Evolutionary conservation across 768 basidiomycete genomes (phyloP).

Genomic region (Termitomyces sp.): DNA sequence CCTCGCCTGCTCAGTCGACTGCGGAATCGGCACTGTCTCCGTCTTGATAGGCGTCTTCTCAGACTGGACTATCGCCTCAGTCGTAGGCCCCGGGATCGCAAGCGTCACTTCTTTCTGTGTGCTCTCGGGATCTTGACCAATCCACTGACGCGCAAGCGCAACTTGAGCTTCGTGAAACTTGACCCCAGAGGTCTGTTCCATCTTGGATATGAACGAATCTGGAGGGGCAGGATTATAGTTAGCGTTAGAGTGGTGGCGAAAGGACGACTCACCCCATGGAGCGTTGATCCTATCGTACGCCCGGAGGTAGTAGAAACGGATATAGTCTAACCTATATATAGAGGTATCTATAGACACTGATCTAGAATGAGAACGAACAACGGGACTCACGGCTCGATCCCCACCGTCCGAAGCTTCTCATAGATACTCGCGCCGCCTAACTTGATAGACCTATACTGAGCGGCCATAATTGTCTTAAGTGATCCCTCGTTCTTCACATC

Average conservation of each 20-base stretch:
- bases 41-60: slow-evolving; percentile 47
- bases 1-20: slow-evolving; percentile 50
- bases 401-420: slow-evolving; percentile 70
- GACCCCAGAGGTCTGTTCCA: slow-evolving; percentile 72
- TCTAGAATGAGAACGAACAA: neutral
- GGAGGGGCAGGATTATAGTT: neutral
- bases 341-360: neutral
- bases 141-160: slow-evolving; percentile 74
- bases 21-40: slow-evolving; percentile 64
- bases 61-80: slow-evolving; percentile 40
- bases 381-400: slow-evolving; percentile 66
- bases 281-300: slow-evolving; percentile 89
- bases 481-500: slow-evolving; percentile 63
- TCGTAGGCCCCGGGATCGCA: slow-evolving; percentile 45
- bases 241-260: no score
- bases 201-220: slow-evolving; percentile 50
- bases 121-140: slow-evolving; percentile 41
- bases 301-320: slow-evolving; percentile 90
- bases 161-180: slow-evolving; percentile 83
- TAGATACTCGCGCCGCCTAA: slow-evolving; percentile 85
- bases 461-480: slow-evolving; percentile 82
- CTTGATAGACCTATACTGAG: slow-evolving; percentile 84
- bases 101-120: slow-evolving; percentile 51
- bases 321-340: slow-evolving; percentile 69
- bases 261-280: slow-evolving; percentile 45